phyloP scores from a whole-genome alignment of 2,329 filamentous ascomycete genomes.

The Talaromyces sp. region DNA sequence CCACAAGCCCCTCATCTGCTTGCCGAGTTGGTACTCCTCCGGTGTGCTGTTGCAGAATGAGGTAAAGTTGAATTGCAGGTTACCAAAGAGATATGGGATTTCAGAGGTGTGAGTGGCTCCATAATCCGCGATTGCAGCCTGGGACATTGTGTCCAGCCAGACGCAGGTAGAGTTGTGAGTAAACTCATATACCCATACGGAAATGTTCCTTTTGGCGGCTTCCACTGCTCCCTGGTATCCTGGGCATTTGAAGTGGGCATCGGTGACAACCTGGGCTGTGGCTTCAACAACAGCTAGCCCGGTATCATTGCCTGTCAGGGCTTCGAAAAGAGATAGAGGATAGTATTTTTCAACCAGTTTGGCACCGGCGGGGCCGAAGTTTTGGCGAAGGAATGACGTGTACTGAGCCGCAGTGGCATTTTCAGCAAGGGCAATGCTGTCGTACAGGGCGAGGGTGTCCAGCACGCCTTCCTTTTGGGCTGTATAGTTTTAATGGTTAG shows the following conservation, averaged over 20 bases:
- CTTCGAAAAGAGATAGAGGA: constrained; percentile 5
- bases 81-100: constrained; percentile 10
- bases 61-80: constrained; percentile 7
- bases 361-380: constrained; percentile 11
- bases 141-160: constrained; percentile 13
- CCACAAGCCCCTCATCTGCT: constrained; percentile 16
- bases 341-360: neutral
- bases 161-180: constrained; percentile 15
- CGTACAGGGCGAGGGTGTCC: neutral
- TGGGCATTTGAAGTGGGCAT: constrained; percentile 13
- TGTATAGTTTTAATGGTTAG: neutral
- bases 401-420: constrained; percentile 7
- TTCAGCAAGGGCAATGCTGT: neutral
- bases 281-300: constrained; percentile 9
- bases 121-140: neutral
- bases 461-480: constrained; percentile 1
- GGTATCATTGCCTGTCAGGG: neutral
- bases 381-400: constrained; percentile 12
- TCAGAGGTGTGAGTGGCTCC: constrained; percentile 12
- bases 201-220: constrained; percentile 10
- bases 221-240: constrained; percentile 10
- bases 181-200: constrained; percentile 17
- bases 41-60: constrained; percentile 7
- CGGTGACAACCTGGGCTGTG: constrained; percentile 9
- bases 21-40: constrained; percentile 9